Percentiles rank a stretch among this genome's conserved stretches.
Evolutionary conservation across 371 early-diverging fungal species (phyloP).

Genomic region (Sporodiniella umbellata): DNA sequence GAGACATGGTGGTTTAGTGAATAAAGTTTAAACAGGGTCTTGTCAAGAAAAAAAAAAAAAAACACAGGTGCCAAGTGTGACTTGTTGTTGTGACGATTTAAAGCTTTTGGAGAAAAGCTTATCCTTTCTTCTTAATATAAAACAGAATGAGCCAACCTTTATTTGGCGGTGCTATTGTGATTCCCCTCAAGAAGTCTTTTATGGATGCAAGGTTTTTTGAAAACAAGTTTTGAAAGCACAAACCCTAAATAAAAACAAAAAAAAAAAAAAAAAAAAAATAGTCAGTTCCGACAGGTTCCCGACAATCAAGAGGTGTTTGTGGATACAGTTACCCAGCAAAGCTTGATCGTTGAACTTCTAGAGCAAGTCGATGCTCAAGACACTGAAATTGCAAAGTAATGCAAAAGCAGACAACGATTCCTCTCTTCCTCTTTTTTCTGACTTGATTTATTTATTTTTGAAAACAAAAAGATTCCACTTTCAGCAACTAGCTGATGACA

Average conservation of each 20-base stretch:
- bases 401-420: no score
- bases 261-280: slow-evolving; percentile 19
- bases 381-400: slow-evolving; percentile 54
- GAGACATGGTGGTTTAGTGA: slow-evolving; percentile 48
- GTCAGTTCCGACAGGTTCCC: slow-evolving; percentile 78
- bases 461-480: slow-evolving; percentile 72
- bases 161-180: slow-evolving; percentile 72
- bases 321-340: slow-evolving; percentile 67
- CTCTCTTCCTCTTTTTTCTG: no score
- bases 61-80: no score
- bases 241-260: background rate
- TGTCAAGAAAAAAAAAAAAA: no score
- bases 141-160: slow-evolving; percentile 20
- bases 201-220: slow-evolving; percentile 72
- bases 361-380: slow-evolving; percentile 55
- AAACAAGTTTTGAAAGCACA: slow-evolving; percentile 5
- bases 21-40: background rate
- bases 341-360: slow-evolving; percentile 82
- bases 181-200: slow-evolving; percentile 53
- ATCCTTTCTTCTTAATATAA: no score
- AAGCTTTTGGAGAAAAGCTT: no score
- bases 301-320: slow-evolving; percentile 92
- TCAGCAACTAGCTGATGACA: slow-evolving; percentile 73
- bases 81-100: no score
- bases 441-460: no score